Percentiles rank a stretch among this genome's conserved stretches.
phyloP scores from a whole-genome alignment of 1,284 basidiomycete species.

The Heliocybe sulcata region DNA sequence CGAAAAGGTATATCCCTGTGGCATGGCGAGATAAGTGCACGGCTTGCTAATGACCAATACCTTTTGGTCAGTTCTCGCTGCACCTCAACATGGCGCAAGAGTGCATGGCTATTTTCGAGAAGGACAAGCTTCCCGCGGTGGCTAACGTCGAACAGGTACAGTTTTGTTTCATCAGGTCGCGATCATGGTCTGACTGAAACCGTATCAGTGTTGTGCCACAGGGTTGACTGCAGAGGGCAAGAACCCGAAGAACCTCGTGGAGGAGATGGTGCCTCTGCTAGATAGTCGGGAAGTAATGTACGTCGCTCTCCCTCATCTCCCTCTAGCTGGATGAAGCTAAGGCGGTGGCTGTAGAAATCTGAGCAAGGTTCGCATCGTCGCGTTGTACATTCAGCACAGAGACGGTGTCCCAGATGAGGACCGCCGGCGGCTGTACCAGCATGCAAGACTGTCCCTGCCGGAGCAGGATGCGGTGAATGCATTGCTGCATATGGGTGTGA shows the following conservation, averaged over 20 bases:
- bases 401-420: conserved; percentile 99
- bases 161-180: background rate
- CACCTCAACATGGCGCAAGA: conserved; percentile 98
- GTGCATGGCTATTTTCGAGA: conserved; percentile 92
- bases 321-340: background rate
- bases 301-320: conserved; percentile 17
- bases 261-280: conserved; percentile 97
- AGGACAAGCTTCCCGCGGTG: conserved; percentile 77
- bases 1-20: conserved; percentile 65
- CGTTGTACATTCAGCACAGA: conserved; percentile 91
- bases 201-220: conserved; percentile 78
- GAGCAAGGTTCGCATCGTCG: conserved; percentile 96
- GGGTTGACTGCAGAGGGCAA: conserved; percentile 87
- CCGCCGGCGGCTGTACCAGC: conserved; percentile 89
- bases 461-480: conserved; percentile 97
- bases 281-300: conserved; percentile 83
- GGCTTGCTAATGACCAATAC: conserved; percentile 3
- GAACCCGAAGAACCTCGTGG: conserved; percentile 86
- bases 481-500: conserved; percentile 75
- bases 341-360: conserved; percentile 44
- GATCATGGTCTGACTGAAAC: background rate
- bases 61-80: conserved; percentile 96
- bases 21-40: background rate
- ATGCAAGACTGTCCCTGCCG: conserved; percentile 82
- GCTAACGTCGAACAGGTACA: conserved; percentile 91